Evolutionary conservation across 2,329 filamentous ascomycete genomes (phyloP).

Genomic region (Cladosporium halotolerans): DNA sequence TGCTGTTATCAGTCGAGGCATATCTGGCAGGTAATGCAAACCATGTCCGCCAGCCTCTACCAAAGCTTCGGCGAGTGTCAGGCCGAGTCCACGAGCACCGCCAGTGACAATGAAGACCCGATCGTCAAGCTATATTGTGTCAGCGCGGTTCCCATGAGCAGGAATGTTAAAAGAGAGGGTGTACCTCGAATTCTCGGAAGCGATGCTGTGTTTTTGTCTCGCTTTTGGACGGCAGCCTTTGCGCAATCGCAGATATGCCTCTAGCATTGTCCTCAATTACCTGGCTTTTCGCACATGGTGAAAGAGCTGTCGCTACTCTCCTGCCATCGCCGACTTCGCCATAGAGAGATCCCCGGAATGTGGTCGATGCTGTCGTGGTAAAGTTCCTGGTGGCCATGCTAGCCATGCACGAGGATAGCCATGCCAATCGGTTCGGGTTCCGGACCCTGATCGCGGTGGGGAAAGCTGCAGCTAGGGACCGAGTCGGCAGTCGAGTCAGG

Average conservation of each 20-base stretch:
- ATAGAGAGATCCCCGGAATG: not conserved
- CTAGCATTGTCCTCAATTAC: not conserved
- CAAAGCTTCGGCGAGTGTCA: constrained; percentile 25
- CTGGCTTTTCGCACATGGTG: not conserved
- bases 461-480: not conserved
- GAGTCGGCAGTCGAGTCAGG: not conserved
- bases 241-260: constrained; percentile 14
- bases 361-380: not conserved
- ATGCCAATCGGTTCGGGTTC: not conserved
- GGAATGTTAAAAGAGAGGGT: not conserved
- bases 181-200: constrained; percentile 20
- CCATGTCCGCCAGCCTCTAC: constrained; percentile 43
- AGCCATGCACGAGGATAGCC: not conserved
- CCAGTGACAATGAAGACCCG: constrained; percentile 24
- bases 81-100: constrained; percentile 25
- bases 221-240: constrained; percentile 13
- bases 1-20: not conserved
- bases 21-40: constrained; percentile 16
- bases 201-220: constrained; percentile 13
- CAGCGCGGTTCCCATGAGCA: not conserved
- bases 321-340: not conserved
- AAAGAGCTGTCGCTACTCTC: not conserved
- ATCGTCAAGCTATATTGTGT: constrained; percentile 11
- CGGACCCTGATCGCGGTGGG: not conserved
- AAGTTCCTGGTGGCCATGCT: not conserved